These are phyloP conservation scores for Pythium sp. DNA, from an alignment of 352 stramenopile species.

Conservation along the genomic window DNA sequence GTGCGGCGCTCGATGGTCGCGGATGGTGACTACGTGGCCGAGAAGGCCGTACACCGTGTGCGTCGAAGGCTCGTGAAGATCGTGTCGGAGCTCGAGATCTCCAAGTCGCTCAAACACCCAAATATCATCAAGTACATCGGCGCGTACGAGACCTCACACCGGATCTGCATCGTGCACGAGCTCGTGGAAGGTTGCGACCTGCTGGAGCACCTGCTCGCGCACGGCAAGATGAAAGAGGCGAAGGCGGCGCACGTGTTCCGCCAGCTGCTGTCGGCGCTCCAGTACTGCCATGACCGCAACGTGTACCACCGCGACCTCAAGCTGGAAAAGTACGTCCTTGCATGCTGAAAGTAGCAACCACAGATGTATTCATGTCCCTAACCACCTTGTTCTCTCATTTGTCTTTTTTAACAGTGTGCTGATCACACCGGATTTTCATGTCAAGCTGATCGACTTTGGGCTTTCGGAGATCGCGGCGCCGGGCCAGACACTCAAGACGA, in stretches of 20 bases:
- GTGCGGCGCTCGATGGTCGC: constrained; percentile 73
- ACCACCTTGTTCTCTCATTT: background rate
- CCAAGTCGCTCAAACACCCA: constrained; percentile 60
- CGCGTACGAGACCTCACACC: constrained; percentile 76
- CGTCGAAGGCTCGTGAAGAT: constrained; percentile 74
- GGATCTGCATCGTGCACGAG: constrained; percentile 78
- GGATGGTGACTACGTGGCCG: constrained; percentile 46
- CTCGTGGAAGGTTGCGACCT: constrained; percentile 72
- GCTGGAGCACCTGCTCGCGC: constrained; percentile 64
- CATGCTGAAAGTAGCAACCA: too few relatives aligned
- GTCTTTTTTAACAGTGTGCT: constrained; percentile 65
- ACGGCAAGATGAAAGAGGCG: constrained; percentile 72
- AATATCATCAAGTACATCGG: constrained; percentile 80
- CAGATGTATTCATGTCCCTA: too few relatives aligned
- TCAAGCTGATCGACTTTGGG: constrained; percentile 97
- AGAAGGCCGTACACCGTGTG: constrained; percentile 74
- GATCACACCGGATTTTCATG: constrained; percentile 86
- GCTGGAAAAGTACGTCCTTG: constrained; percentile 86
- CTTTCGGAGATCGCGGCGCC: constrained; percentile 86
- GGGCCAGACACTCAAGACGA: constrained; percentile 63
- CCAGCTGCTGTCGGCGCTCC: constrained; percentile 91
- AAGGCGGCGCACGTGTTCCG: constrained; percentile 49
- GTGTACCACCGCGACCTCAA: constrained; percentile 96
- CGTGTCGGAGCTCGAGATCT: constrained; percentile 82
- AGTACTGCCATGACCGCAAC: constrained; percentile 88